Evolutionary conservation across 2,329 filamentous ascomycete genomes (phyloP).

Genomic region (Penicillium griseofulvum): DNA sequence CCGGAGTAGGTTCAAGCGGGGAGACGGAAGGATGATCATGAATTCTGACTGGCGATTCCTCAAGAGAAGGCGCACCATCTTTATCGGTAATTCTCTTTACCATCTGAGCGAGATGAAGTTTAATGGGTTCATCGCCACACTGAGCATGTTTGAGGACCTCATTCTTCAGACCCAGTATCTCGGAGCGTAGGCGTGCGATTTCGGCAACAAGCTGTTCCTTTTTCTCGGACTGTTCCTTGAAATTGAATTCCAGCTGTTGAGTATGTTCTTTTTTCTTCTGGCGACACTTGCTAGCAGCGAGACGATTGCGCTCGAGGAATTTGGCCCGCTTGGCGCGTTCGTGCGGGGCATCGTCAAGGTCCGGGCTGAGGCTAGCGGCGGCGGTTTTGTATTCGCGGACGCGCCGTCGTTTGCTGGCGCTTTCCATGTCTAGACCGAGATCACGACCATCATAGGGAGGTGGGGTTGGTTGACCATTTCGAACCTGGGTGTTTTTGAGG

Average conservation of each 20-base stretch:
- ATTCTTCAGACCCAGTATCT: conserved; percentile 41
- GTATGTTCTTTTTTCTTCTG: conserved; percentile 62
- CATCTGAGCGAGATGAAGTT: conserved; percentile 38
- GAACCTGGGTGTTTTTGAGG: conserved; percentile 36
- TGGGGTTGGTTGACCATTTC: conserved; percentile 40
- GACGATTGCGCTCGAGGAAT: conserved; percentile 58
- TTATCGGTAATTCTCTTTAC: conserved; percentile 37
- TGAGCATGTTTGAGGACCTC: conserved; percentile 41
- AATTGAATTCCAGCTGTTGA: conserved; percentile 47
- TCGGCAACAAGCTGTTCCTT: conserved; percentile 33
- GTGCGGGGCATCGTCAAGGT: conserved; percentile 20
- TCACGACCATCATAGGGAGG: conserved; percentile 31
- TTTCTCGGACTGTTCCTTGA: conserved; percentile 36
- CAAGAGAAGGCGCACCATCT: conserved; percentile 11
- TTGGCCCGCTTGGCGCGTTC: conserved; percentile 47
- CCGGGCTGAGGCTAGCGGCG: conserved; percentile 23
- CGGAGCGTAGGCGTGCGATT: conserved; percentile 35
- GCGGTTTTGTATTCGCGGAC: conserved; percentile 12
- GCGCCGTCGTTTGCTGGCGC: conserved; percentile 22
- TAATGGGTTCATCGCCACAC: conserved; percentile 40
- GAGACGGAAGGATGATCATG: conserved; percentile 17
- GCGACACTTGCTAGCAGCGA: conserved; percentile 61
- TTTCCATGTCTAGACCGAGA: conserved; percentile 19
- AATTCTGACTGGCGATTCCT: conserved; percentile 9
- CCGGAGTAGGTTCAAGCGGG: conserved; percentile 1